Conservation (phyloP, 2,329 filamentous ascomycete species). For the Aureobasidium sp. region DNA sequence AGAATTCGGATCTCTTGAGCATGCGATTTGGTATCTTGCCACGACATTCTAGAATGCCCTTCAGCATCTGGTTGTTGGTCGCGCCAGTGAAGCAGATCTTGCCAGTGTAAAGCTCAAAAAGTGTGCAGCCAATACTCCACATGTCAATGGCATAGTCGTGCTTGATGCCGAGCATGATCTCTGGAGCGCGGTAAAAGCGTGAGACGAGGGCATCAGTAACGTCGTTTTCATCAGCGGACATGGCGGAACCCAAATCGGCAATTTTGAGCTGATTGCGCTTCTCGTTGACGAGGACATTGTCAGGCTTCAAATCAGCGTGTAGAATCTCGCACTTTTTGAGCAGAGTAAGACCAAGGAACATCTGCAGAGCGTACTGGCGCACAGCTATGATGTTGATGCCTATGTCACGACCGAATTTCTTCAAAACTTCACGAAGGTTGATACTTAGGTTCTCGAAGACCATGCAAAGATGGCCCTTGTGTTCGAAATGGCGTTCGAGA, state of each 20-base stretch:
- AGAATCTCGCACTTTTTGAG: slow-evolving; percentile 89
- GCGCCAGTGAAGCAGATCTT: slow-evolving; percentile 93
- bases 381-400: slow-evolving; percentile 87
- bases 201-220: slow-evolving; percentile 93
- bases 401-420: slow-evolving; percentile 90
- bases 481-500: slow-evolving; percentile 80
- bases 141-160: slow-evolving; percentile 93
- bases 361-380: slow-evolving; percentile 83
- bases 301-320: slow-evolving; percentile 93
- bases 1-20: slow-evolving; percentile 71
- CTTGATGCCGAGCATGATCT: slow-evolving; percentile 93
- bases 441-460: slow-evolving; percentile 90
- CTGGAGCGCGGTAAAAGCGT: slow-evolving; percentile 92
- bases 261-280: slow-evolving; percentile 80
- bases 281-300: slow-evolving; percentile 91
- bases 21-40: slow-evolving; percentile 87
- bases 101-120: slow-evolving; percentile 95
- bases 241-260: slow-evolving; percentile 93
- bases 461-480: slow-evolving; percentile 92
- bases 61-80: slow-evolving; percentile 98
- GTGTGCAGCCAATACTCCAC: slow-evolving; percentile 95
- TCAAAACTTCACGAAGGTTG: slow-evolving; percentile 87
- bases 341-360: slow-evolving; percentile 80
- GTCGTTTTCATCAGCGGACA: slow-evolving; percentile 81
- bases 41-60: slow-evolving; percentile 89